Base-by-base conservation (phyloP, 2,329 filamentous ascomycete species). In the Nemania abortiva region DNA sequence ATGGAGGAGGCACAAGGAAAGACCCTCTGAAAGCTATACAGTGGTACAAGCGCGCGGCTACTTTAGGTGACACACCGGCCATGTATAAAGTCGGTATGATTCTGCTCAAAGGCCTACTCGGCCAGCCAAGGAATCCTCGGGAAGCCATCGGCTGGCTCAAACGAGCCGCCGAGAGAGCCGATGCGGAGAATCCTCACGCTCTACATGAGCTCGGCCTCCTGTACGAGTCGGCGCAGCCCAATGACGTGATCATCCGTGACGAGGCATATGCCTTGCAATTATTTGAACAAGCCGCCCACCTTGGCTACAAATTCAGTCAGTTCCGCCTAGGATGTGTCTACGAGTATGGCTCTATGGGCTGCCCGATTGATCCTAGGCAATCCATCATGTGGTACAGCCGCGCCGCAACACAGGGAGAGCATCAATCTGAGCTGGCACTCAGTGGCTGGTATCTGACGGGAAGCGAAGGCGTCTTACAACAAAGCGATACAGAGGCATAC, bases 1-100 rank as follows among this genome's bases (percentile, higher is more conserved):
- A 97, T 75, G 95, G 95, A 34, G 96, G 96, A 61, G 96, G 96
- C 27, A 98, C 96, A 0, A 90, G 93, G 67, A 92, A 92, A 75
- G 96, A 99, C 77, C 93, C 94, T 0, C 82, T 95, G 73, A 98
- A 98, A 82, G 95, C 96, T 1, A 95, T 98, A 22, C 95, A 98
- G 80, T 99, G 96, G 96, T 99, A 99, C 81, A 94, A 95, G 79
- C 92, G 95, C 52, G 94, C 96, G 6, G 95, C 96, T 11, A 91
- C 92, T 13, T 85, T 98, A 2, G 95, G 96, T 2, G 95, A 99
- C 77, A 91, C 92, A 1, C 92, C 95, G 0, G 96, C 95, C 34
- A 97, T 98, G 94, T 99, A 98, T 84, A 99, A 99, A 82, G 90
- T 98, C 81, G 96, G 96, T 67, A 97, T 98, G 91, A 97, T 99